A percentile compares a stretch with the other conserved stretches of the same genome.
phyloP scores from a whole-genome alignment of 805 yeast species.

The Torulaspora franciscae region DNA sequence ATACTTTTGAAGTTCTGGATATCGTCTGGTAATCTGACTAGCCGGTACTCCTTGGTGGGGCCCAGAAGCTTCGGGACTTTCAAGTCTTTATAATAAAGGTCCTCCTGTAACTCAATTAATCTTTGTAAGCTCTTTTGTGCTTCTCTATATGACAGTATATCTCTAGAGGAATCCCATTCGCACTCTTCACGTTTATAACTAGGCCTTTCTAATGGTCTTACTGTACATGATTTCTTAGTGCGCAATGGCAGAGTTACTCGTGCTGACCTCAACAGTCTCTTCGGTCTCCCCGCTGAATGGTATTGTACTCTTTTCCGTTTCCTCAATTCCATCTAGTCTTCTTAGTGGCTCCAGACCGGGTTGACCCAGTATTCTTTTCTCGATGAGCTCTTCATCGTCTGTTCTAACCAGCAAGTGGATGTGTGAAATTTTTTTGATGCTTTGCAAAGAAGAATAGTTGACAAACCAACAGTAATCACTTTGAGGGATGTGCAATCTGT shows the following conservation, averaged over 20 bases:
- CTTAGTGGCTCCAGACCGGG: constrained; percentile 4
- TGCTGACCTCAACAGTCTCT: neutral
- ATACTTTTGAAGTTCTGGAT: constrained; percentile 4
- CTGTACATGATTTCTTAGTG: neutral
- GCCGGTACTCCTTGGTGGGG: constrained; percentile 16
- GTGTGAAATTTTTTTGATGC: constrained; percentile 62
- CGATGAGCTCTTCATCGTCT: constrained; percentile 2
- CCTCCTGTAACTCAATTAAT: constrained; percentile 16
- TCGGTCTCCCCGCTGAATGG: neutral
- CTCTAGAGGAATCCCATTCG: neutral
- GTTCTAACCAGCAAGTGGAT: constrained; percentile 54
- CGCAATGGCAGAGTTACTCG: neutral
- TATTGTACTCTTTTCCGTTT: constrained; percentile 5
- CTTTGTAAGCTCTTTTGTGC: constrained; percentile 5
- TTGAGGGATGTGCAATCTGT: constrained; percentile 11
- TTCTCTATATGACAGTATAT: constrained; percentile 1
- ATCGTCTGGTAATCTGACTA: constrained; percentile 20
- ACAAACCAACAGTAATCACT: constrained; percentile 59
- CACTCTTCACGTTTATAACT: neutral
- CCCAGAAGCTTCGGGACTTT: constrained; percentile 20
- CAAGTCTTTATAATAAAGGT: constrained; percentile 17
- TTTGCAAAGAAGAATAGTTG: constrained; percentile 66
- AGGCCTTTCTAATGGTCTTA: constrained; percentile 4
- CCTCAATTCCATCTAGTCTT: constrained; percentile 5
- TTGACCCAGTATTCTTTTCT: neutral